A percentile compares a stretch with the other conserved stretches of the same genome.
Evolutionary conservation across 768 basidiomycete species (phyloP).

Genomic region (Phaeotremella fagi): DNA sequence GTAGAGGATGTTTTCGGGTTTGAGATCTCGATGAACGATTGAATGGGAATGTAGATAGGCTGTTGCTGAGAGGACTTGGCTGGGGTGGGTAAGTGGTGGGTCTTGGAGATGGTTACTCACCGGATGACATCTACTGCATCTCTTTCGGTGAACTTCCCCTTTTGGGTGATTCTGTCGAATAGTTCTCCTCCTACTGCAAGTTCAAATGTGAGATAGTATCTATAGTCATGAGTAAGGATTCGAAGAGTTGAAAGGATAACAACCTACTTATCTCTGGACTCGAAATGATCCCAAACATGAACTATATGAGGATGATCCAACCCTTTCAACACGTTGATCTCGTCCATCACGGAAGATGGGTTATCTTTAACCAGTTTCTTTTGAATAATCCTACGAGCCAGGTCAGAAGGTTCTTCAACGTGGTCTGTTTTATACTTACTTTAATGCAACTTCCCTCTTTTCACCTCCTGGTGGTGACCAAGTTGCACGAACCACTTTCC

Average conservation of each 20-base stretch:
- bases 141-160: slow-evolving; percentile 87
- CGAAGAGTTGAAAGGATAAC: not conserved
- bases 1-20: slow-evolving; percentile 96
- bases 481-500: slow-evolving; percentile 71
- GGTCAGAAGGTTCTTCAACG: no score
- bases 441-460: slow-evolving; percentile 43
- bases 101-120: slow-evolving; percentile 53
- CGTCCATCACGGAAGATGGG: slow-evolving; percentile 77
- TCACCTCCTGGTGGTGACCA: slow-evolving; percentile 45
- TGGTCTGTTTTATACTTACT: no score
- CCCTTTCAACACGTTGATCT: slow-evolving; percentile 88
- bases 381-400: slow-evolving; percentile 88
- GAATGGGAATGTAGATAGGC: slow-evolving; percentile 84
- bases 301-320: slow-evolving; percentile 90
- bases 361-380: slow-evolving; percentile 93
- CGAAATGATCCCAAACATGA: slow-evolving; percentile 59
- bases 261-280: slow-evolving; percentile 68
- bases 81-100: slow-evolving; percentile 38
- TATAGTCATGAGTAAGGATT: not conserved
- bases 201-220: slow-evolving; percentile 90
- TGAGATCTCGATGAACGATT: slow-evolving; percentile 94
- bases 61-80: slow-evolving; percentile 78
- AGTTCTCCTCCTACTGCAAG: slow-evolving; percentile 91
- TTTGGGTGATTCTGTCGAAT: slow-evolving; percentile 77
- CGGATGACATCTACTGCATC: slow-evolving; percentile 75